Conservation (phyloP, 1,139 yeast genomes). For the Geotrichum candidum region DNA sequence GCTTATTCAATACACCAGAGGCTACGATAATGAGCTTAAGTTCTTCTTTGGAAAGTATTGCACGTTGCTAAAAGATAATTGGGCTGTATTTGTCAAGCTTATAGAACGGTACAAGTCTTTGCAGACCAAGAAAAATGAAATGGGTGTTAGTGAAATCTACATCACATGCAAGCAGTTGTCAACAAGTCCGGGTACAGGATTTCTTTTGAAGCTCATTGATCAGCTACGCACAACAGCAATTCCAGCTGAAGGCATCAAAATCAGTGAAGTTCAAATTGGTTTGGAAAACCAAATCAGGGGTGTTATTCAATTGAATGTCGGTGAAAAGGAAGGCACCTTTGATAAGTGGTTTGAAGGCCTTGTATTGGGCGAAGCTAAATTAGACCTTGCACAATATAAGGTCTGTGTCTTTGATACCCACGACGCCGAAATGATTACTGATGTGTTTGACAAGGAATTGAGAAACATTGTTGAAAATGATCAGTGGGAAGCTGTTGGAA, state of each 20-base stretch:
- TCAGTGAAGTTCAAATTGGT: conserved; percentile 8
- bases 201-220: conserved; percentile 2
- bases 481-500: conserved; percentile 13
- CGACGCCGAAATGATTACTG: conserved; percentile 7
- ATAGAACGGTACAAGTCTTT: background rate
- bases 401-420: background rate
- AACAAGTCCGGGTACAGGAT: background rate
- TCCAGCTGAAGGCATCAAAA: conserved; percentile 8
- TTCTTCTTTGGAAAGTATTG: conserved; percentile 11
- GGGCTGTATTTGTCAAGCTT: conserved; percentile 6
- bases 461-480: conserved; percentile 17
- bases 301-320: conserved; percentile 8
- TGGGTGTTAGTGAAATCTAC: conserved; percentile 12
- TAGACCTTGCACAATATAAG: conserved; percentile 4
- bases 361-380: conserved; percentile 11
- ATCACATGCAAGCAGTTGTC: background rate
- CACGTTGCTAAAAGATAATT: background rate
- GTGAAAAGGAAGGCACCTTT: conserved; percentile 8
- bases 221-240: background rate
- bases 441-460: conserved; percentile 16
- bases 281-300: conserved; percentile 17
- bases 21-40: conserved; percentile 1
- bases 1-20: conserved; percentile 13
- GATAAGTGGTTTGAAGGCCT: conserved; percentile 19
- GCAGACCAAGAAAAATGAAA: background rate